Evolutionary conservation across 2,329 filamentous ascomycete genomes (phyloP), one percentile per base, ranked within the genome.

Genomic region (Phyllosticta ampelicida): DNA sequence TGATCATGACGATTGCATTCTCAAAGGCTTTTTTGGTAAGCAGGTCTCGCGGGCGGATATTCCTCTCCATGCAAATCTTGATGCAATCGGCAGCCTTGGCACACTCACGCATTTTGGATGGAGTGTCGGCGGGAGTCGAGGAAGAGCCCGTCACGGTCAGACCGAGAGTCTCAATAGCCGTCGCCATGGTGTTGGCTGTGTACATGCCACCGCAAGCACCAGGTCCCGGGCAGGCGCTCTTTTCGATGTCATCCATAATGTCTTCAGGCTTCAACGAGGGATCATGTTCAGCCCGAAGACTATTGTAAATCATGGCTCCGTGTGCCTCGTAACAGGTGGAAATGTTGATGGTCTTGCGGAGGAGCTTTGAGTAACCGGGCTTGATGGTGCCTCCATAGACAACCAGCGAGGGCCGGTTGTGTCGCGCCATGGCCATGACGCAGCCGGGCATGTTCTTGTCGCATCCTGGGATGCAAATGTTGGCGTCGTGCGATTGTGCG

Each of bases 361-460:
- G 79, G 2, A 91, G 80, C 54, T 82, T 75, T 0, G 86, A 91
- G 72, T 89, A 88, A n/a, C 91, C 92, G 61, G 90, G 89, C 67
- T 85, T 84, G 67, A 96, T 96, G 16, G 89, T 89, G 48, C 92
- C 92, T 54, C 92, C 92, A 70, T 96, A 97, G 60, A 97, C 86
- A 90, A 96, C 96, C 69, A 96, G 78, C 53, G 90, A 94, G 3
- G 92, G 92, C 9, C 92, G 82, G 73, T 96, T 96, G 74, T 95
- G 89, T 59, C 92, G 83, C 13, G 89, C 89, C 68, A 94, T 90
- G 0, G 88, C 90, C 86, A 96, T 96, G 62, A 94, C 79, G 16
- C 89, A 86, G 62, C 91, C 91, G 0, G 91, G 91, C 92, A 96
- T 96, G 72, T 96, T 96, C 81, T 96, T 96, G 76, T 96, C 91